Conservation (phyloP, 2,329 filamentous ascomycete genomes). For the Pseudogymnoascus sp. region DNA sequence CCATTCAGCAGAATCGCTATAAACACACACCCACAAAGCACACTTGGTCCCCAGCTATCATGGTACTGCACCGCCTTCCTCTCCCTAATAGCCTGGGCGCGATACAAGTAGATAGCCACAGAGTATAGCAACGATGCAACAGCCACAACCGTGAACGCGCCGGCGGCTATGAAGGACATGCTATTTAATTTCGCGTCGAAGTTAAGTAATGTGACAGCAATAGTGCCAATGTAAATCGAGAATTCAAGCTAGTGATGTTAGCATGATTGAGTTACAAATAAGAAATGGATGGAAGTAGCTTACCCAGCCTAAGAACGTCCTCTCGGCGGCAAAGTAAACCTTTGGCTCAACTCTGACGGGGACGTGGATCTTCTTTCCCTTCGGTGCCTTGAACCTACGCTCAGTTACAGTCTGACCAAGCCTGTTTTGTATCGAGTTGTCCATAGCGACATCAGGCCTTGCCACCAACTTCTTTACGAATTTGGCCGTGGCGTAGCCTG, state of each 20-base stretch:
- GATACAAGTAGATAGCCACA: constrained; percentile 77
- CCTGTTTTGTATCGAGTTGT: constrained; percentile 45
- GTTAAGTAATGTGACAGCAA: constrained; percentile 77
- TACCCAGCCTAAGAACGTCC: constrained; percentile 92
- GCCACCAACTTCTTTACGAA: constrained; percentile 22
- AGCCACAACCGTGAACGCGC: constrained; percentile 75
- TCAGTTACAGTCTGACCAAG: constrained; percentile 51
- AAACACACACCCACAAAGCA: constrained; percentile 67
- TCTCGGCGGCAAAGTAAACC: constrained; percentile 92
- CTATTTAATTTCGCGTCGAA: constrained; percentile 55
- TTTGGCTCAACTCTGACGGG: constrained; percentile 95
- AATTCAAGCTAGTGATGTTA: constrained; percentile 66
- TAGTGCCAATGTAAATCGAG: constrained; percentile 85
- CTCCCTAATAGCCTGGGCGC: constrained; percentile 75
- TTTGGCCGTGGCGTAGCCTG: not conserved
- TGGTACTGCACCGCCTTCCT: constrained; percentile 84
- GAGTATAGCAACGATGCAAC: constrained; percentile 73
- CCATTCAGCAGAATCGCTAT: constrained; percentile 73
- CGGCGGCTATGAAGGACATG: constrained; percentile 60
- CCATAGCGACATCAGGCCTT: constrained; percentile 32
- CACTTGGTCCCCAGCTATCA: constrained; percentile 76
- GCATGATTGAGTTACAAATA: constrained; percentile 8
- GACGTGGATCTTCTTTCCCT: constrained; percentile 88
- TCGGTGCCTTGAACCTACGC: constrained; percentile 63
- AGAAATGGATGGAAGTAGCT: constrained; percentile 28